Conservation (phyloP, 2,329 filamentous ascomycete genomes). For the Phoma sp. region DNA sequence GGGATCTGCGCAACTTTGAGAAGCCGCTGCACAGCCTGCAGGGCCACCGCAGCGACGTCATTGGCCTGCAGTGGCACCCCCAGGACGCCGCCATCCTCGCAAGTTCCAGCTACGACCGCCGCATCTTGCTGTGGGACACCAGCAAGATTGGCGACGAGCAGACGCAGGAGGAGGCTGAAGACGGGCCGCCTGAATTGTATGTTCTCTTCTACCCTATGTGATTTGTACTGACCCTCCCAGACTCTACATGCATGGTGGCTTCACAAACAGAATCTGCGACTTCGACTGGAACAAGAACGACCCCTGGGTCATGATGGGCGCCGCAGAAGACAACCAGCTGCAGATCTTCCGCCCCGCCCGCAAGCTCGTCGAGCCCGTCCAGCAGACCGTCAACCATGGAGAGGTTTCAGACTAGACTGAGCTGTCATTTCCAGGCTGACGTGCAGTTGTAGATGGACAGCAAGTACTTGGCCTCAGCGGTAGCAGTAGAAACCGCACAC, state of each 20-base stretch:
- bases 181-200: slow-evolving; percentile 92
- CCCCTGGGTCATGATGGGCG: slow-evolving; percentile 94
- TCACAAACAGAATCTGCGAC: slow-evolving; percentile 95
- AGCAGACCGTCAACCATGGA: slow-evolving; percentile 47
- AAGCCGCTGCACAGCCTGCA: slow-evolving; percentile 89
- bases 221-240: slow-evolving; percentile 52
- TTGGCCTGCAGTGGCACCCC: slow-evolving; percentile 93
- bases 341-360: slow-evolving; percentile 72
- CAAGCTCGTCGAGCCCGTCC: slow-evolving; percentile 47
- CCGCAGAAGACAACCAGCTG: slow-evolving; percentile 94
- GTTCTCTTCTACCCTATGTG: slow-evolving; percentile 46
- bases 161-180: slow-evolving; percentile 90
- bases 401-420: slow-evolving; percentile 49
- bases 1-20: slow-evolving; percentile 92
- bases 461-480: not conserved
- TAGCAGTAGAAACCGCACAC: not conserved
- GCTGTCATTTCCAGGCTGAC: slow-evolving; percentile 1
- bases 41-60: slow-evolving; percentile 87
- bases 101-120: slow-evolving; percentile 89
- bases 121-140: slow-evolving; percentile 96
- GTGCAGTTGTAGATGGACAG: not conserved
- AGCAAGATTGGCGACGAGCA: slow-evolving; percentile 93
- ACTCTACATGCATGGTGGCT: slow-evolving; percentile 97
- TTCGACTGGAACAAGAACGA: slow-evolving; percentile 98
- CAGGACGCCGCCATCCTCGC: slow-evolving; percentile 87